Evolutionary conservation across 352 stramenopile genomes (phyloP).

Genomic region (Globisporangium uncinulatum): DNA sequence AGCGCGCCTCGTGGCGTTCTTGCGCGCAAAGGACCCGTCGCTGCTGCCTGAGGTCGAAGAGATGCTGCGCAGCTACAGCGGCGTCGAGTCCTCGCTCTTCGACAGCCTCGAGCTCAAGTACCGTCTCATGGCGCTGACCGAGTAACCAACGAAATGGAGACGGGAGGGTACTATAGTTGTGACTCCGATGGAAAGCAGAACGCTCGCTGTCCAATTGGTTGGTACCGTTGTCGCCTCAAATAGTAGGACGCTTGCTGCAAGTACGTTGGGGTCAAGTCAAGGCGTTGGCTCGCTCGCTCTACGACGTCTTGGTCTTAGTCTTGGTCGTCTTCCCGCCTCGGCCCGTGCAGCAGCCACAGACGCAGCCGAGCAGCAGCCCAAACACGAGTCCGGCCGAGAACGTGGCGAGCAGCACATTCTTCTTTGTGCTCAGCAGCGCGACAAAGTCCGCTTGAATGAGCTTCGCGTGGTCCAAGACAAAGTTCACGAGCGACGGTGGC

Average conservation of each 20-base stretch:
- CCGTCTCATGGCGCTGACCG: constrained; percentile 62
- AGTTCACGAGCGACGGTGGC: constrained; percentile 29
- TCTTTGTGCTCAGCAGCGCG: constrained; percentile 65
- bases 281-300: constrained; percentile 5
- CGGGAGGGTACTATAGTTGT: no score
- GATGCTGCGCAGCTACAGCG: constrained; percentile 69
- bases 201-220: no score
- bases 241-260: not conserved
- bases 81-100: constrained; percentile 70
- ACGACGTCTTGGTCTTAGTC: constrained; percentile 58
- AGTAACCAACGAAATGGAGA: constrained; percentile 2
- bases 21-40: constrained; percentile 55
- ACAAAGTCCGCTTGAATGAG: constrained; percentile 65
- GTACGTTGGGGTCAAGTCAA: constrained; percentile 26
- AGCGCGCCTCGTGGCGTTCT: constrained; percentile 50
- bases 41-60: constrained; percentile 65
- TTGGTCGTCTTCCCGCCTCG: constrained; percentile 22
- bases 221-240: no score
- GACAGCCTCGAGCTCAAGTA: constrained; percentile 84
- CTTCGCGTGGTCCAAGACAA: constrained; percentile 29
- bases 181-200: no score
- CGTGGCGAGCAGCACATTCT: constrained; percentile 74
- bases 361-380: constrained; percentile 57
- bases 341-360: constrained; percentile 68
- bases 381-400: constrained; percentile 65